Conservation (phyloP, 352 stramenopile species). For the Saprolegnia parasitica region DNA sequence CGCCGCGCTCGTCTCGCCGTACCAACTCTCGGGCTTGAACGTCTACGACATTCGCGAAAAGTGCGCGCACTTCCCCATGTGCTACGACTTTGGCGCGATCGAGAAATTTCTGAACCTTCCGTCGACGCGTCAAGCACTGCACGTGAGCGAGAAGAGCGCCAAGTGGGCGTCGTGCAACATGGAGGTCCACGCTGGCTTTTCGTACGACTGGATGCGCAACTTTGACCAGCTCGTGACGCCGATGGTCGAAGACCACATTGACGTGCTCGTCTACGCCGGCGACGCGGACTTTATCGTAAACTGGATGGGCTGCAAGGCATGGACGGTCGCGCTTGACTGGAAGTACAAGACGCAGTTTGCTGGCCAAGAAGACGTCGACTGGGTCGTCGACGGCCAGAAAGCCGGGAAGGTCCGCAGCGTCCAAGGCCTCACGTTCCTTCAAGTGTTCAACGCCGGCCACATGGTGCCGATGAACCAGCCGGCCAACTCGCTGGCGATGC, state of each 20-base stretch:
- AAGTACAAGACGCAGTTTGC: conserved; percentile 54
- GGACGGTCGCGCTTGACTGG: conserved; percentile 94
- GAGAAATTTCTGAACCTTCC: conserved; percentile 84
- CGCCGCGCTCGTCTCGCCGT: conserved; percentile 60
- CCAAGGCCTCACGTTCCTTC: conserved; percentile 88
- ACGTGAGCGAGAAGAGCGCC: conserved; percentile 70
- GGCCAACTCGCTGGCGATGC: conserved; percentile 90
- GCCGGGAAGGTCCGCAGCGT: conserved; percentile 55
- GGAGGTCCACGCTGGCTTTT: conserved; percentile 91
- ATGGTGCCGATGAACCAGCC: conserved; percentile 96
- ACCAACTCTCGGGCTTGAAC: conserved; percentile 52
- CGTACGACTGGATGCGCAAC: conserved; percentile 96
- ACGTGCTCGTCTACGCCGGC: conserved; percentile 94
- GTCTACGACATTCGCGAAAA: conserved; percentile 90
- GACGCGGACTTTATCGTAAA: conserved; percentile 98
- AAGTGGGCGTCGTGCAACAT: conserved; percentile 94
- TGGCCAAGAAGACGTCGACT: conserved; percentile 50
- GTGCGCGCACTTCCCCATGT: conserved; percentile 87
- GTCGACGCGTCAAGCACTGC: conserved; percentile 79
- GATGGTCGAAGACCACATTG: conserved; percentile 89
- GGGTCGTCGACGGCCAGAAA: conserved; percentile 54
- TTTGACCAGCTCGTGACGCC: conserved; percentile 88
- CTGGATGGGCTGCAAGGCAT: conserved; percentile 95
- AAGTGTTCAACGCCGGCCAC: conserved; percentile 93
- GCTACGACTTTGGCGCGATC: conserved; percentile 93